Base-by-base conservation (phyloP, 495 filamentous ascomycete genomes). In the Talaromyces proteolyticus region DNA sequence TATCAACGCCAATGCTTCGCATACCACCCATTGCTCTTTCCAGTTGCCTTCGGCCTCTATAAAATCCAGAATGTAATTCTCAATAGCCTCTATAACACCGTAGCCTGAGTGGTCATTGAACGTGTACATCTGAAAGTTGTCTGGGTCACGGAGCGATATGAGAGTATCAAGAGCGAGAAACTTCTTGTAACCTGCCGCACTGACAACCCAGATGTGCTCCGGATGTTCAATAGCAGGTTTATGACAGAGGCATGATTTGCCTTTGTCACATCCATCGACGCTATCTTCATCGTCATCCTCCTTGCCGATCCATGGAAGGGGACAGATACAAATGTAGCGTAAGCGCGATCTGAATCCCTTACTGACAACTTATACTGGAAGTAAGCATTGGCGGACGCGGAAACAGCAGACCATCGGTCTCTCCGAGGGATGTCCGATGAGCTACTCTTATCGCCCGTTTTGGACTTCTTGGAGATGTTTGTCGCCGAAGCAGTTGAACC, bases 51-150 rank as follows among this genome's bases (percentile, higher is more conserved):
- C 29, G 8, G 57, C 61, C 40, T 64, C 59, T 16, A 62, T 47
- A 47, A 69, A 73, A 46, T 69, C 71, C 11, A 68, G 42, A 0
- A 76, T 37, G 45, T 58, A 34, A 51, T 77, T 77, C 45, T 69
- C 61, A 11, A 72, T 49, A 6, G 68, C 47, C 51, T 78, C 72
- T 34, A 60, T 22, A 3, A 65, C 48, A 5, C 70, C 75, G 39
- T 65, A 72, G 0, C 63, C 65, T 23, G 47, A 51, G 22, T 47
- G 63, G 39, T 77, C 67, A 42, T 69, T 71, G 51, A 62, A 70
- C 39, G 63, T 63, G 44, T 71, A 60, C 67, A 76, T 69, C 24
- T 48, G 54, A 29, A 69, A 66, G 14, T 19, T n/a, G 23, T 75
- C 70, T 7, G 63, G 72, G 48, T 66, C 45, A 11, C 72, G 63